Evolutionary conservation across 495 filamentous ascomycete species (phyloP).

Genomic region (Rostrohypoxylon terebratum): DNA sequence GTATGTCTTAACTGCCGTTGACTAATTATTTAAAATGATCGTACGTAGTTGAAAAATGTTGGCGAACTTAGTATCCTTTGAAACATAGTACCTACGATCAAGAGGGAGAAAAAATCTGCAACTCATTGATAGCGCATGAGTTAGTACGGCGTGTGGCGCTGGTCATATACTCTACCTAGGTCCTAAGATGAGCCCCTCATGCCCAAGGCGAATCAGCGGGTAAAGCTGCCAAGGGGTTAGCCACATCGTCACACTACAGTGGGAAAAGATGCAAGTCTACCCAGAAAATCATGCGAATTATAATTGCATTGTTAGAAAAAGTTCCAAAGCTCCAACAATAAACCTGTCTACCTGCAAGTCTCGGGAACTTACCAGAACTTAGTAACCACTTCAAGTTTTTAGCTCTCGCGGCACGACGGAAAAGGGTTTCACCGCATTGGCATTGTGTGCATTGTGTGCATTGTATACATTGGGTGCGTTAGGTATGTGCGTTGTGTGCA

Average conservation of each 20-base stretch:
- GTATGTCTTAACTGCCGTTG: background rate
- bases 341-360: slow-evolving; percentile 27
- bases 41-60: background rate
- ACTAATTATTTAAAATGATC: background rate
- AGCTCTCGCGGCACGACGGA: slow-evolving; percentile 12
- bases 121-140: no score
- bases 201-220: background rate
- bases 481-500: background rate
- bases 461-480: no score
- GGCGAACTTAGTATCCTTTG: background rate
- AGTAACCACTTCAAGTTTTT: slow-evolving; percentile 7
- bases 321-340: slow-evolving; percentile 1
- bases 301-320: slow-evolving; percentile 10
- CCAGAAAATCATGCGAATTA: background rate
- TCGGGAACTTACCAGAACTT: slow-evolving; percentile 28
- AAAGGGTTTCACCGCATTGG: slow-evolving; percentile 27
- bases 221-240: background rate
- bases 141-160: background rate
- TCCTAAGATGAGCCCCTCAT: slow-evolving; percentile 13
- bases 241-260: background rate
- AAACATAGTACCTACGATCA: background rate
- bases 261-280: background rate
- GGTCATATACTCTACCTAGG: background rate
- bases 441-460: background rate
- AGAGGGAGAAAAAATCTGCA: background rate